Conservation (phyloP, 371 early-diverging fungal species). For the Fennellomyces sp. region DNA sequence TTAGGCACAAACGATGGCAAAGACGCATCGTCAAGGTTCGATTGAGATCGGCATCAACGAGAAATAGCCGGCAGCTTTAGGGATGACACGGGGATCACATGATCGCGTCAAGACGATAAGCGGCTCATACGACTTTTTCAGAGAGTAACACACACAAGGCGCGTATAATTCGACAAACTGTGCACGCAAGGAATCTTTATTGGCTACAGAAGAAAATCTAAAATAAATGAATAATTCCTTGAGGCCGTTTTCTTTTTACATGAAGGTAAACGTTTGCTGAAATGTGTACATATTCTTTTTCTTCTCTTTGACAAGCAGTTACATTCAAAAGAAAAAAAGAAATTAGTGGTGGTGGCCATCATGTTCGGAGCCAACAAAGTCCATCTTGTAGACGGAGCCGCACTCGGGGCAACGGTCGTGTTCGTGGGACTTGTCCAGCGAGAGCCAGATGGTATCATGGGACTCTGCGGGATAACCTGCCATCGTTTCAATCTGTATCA, state of each 20-base stretch:
- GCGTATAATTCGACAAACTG: no score
- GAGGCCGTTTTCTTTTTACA: background rate
- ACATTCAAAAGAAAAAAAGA: background rate
- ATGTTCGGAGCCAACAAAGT: slow-evolving; percentile 53
- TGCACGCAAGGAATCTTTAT: background rate
- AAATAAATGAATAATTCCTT: background rate
- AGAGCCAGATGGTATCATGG: slow-evolving; percentile 87
- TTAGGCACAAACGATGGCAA: no score
- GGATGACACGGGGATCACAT: no score
- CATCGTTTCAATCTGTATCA: background rate
- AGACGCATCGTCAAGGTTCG: no score
- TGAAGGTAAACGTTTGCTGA: no score
- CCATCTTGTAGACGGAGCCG: slow-evolving; percentile 81
- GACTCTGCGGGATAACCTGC: slow-evolving; percentile 87
- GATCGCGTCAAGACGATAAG: no score
- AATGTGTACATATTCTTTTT: no score
- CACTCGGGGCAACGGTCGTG: slow-evolving; percentile 97
- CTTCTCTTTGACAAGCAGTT: background rate
- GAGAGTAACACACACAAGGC: no score
- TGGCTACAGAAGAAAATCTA: background rate
- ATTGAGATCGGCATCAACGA: no score
- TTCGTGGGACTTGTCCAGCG: slow-evolving; percentile 74
- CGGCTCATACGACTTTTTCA: no score
- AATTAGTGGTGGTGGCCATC: slow-evolving; percentile 43
- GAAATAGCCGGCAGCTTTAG: no score